phyloP scores from a whole-genome alignment of 148 eudicot species.

The Pharnaceum exiguum region DNA sequence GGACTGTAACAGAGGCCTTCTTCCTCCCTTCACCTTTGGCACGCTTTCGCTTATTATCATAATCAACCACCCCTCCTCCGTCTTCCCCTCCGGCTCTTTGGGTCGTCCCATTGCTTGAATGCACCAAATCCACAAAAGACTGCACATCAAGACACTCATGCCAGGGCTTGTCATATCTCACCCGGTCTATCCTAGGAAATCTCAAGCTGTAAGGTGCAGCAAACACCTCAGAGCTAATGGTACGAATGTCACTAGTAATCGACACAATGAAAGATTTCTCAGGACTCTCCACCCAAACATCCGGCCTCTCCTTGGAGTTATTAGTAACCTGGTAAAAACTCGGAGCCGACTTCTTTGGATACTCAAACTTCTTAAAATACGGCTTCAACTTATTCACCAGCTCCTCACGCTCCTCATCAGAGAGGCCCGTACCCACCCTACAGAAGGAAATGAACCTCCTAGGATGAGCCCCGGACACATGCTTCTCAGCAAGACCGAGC shows the following conservation, averaged over 20 bases:
- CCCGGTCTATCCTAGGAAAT: constrained; percentile 89
- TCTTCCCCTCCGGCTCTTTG: constrained; percentile 46
- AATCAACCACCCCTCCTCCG: constrained; percentile 27
- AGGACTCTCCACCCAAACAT: constrained; percentile 98
- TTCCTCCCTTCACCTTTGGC: constrained; percentile 52
- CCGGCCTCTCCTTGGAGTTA: constrained; percentile 89
- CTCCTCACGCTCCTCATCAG: constrained; percentile 87
- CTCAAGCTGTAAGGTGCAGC: constrained; percentile 90
- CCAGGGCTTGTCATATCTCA: constrained; percentile 96
- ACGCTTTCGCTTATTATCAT: constrained; percentile 46
- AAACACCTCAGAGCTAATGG: constrained; percentile 76
- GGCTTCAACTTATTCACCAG: constrained; percentile 79
- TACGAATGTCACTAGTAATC: constrained; percentile 88
- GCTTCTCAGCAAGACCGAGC: constrained; percentile 86
- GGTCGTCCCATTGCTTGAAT: constrained; percentile 82
- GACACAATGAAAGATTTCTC: constrained; percentile 85
- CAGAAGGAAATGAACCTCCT: constrained; percentile 84
- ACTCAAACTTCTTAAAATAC: constrained; percentile 69
- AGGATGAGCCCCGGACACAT: constrained; percentile 53
- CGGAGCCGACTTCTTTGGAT: constrained; percentile 80
- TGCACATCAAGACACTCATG: constrained; percentile 92
- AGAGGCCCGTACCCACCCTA: constrained; percentile 92
- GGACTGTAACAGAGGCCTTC: constrained; percentile 46
- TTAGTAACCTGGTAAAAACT: constrained; percentile 90
- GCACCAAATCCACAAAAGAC: constrained; percentile 73